Base-by-base conservation (phyloP, 164 flowering plant genomes). In the Nelumbo lutea region DNA sequence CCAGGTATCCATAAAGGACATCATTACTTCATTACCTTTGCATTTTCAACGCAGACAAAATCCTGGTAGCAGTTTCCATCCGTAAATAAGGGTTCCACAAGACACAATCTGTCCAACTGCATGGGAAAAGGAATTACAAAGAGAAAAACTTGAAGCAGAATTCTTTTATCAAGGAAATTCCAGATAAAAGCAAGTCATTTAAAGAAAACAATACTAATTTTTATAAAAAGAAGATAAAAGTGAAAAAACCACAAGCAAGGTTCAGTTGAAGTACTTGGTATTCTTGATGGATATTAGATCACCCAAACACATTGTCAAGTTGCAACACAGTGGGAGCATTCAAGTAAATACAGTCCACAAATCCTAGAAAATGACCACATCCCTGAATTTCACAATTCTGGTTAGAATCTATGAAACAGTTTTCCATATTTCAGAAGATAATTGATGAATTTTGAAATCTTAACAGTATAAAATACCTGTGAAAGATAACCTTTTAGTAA, bases 31-130 rank as follows among this genome's bases (percentile, higher is more conserved):
- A 60, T 42, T 79, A 91, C 98, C 98, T 91, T 79, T 4, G 97
- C 97, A 83, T 94, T 91, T 76, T 94, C 98, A 51, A 94, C 96
- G 59, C 98, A 94, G 45, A 91, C 97, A 80, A 94, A 94, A 78
- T 94, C 95, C 76, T 62, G 84, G 76, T 88, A 94, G 78, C 88
- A 87, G 67, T 85, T 79, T 91, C 96, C 98, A 94, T 91, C 67
- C 76, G 80, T 71, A 84, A 56, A 80, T 94, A 78, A 39, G 96
- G 98, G 72, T 91, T 94, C 97, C 98, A 94, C 65, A 94, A 64
- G 59, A 94, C 98, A 64, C 91, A 82, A 82, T 94, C 98, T 48
- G 93, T 76, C 98, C 97, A 94, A 75, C 98, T 94, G 84, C 81
- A 79, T 5, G 56, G 51, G 65, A 64, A 27, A 27, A 27, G n/a